Conservation (phyloP, 768 basidiomycete species). For the Tephrocybe sp. region DNA sequence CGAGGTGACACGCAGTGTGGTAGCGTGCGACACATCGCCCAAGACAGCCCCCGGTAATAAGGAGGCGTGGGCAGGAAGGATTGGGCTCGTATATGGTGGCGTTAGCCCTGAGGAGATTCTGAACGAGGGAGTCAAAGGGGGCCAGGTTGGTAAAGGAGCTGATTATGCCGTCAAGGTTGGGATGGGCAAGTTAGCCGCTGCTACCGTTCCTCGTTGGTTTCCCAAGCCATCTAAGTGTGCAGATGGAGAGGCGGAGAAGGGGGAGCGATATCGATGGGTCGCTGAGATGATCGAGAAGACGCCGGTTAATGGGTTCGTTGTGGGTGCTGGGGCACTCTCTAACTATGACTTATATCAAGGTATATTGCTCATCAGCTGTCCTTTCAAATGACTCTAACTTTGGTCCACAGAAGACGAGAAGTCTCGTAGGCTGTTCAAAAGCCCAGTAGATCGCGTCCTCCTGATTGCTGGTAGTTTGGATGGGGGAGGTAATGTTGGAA, state of each 20-base stretch:
- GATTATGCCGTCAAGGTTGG: conserved; percentile 35
- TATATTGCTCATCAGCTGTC: not conserved
- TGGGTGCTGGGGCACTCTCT: conserved; percentile 45
- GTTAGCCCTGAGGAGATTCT: conserved; percentile 9
- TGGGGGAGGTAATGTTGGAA: conserved; percentile 45
- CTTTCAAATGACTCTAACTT: not conserved
- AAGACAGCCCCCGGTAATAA: conserved; percentile 45
- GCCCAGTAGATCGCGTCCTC: conserved; percentile 32
- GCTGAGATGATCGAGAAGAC: conserved; percentile 39
- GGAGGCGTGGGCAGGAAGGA: conserved; percentile 49
- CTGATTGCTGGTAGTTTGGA: conserved; percentile 49
- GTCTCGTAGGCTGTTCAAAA: conserved; percentile 22
- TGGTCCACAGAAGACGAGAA: conserved; percentile 9
- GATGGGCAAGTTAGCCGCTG: conserved; percentile 38
- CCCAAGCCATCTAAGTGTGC: conserved; percentile 34
- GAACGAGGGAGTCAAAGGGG: conserved; percentile 10
- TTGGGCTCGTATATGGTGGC: conserved; percentile 32
- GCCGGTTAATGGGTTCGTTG: conserved; percentile 40
- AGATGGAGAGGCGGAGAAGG: conserved; percentile 12
- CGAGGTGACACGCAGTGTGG: conserved; percentile 34
- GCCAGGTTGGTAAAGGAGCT: conserved; percentile 13
- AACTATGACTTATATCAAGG: conserved; percentile 39
- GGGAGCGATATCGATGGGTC: conserved; percentile 26
- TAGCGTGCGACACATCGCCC: conserved; percentile 50
- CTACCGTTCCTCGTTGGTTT: conserved; percentile 52